phyloP scores from a whole-genome alignment of 345 rosid genomes.

The Raphanus raphanistrum region DNA sequence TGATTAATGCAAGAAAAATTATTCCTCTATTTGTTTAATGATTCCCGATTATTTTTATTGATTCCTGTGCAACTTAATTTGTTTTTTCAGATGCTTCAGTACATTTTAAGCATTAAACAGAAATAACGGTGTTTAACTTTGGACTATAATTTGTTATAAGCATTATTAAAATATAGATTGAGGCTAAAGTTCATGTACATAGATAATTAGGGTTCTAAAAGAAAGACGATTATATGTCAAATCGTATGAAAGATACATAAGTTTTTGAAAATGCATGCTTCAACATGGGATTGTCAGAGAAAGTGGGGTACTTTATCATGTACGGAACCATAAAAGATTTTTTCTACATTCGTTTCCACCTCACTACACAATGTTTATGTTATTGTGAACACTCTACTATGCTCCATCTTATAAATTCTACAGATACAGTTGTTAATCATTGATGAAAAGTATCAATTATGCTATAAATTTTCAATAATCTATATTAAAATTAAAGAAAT shows the following conservation, averaged over 20 bases:
- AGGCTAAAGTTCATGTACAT: slow-evolving; percentile 4
- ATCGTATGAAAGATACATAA: slow-evolving; percentile 12
- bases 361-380: not conserved
- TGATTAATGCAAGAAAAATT: slow-evolving; percentile 29
- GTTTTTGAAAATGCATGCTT: slow-evolving; percentile 38
- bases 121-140: not conserved
- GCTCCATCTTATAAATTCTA: not conserved
- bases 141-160: not conserved
- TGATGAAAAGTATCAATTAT: not conserved
- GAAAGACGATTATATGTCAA: slow-evolving; percentile 16
- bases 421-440: not conserved
- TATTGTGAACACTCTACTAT: not conserved
- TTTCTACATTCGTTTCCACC: slow-evolving; percentile 2
- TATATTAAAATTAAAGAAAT: not conserved
- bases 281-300: slow-evolving; percentile 56
- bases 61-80: slow-evolving; percentile 12
- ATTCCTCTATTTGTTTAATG: slow-evolving; percentile 1
- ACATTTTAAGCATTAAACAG: not conserved
- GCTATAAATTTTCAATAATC: not conserved
- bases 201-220: slow-evolving; percentile 4
- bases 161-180: not conserved
- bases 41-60: not conserved
- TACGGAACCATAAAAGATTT: slow-evolving; percentile 33
- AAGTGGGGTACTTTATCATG: slow-evolving; percentile 50
- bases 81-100: not conserved